Evolutionary conservation across 345 rosid genomes (phyloP).

Genomic region (Populus simonii): DNA sequence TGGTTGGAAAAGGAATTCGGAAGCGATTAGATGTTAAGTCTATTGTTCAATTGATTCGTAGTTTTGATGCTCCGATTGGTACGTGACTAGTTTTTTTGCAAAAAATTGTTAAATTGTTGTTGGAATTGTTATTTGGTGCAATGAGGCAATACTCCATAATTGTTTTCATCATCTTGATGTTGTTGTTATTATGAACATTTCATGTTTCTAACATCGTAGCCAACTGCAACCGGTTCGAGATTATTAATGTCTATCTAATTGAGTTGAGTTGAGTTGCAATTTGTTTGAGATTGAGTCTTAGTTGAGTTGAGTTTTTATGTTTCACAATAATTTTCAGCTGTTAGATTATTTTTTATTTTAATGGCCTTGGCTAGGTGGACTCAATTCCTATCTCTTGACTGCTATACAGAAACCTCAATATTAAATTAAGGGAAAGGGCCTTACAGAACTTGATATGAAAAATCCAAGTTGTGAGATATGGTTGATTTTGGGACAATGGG

Average conservation of each 20-base stretch:
- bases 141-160: neutral
- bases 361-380: neutral
- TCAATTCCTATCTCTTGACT: neutral
- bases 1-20: constrained; percentile 63
- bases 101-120: neutral
- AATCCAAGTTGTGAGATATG: neutral
- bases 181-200: neutral
- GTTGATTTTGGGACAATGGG: neutral
- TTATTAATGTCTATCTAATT: neutral
- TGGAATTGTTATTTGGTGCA: neutral
- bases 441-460: neutral
- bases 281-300: neutral
- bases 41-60: constrained; percentile 63
- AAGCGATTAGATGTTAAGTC: constrained; percentile 80
- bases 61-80: constrained; percentile 71
- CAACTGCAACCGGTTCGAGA: neutral
- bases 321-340: neutral
- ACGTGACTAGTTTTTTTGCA: neutral
- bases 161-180: neutral
- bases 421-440: neutral
- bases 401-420: neutral
- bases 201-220: neutral
- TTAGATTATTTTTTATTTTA: neutral
- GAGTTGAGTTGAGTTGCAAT: neutral
- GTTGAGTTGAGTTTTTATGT: neutral